phyloP scores from a whole-genome alignment of 1,284 basidiomycete species.

The Naganishia sp. region DNA sequence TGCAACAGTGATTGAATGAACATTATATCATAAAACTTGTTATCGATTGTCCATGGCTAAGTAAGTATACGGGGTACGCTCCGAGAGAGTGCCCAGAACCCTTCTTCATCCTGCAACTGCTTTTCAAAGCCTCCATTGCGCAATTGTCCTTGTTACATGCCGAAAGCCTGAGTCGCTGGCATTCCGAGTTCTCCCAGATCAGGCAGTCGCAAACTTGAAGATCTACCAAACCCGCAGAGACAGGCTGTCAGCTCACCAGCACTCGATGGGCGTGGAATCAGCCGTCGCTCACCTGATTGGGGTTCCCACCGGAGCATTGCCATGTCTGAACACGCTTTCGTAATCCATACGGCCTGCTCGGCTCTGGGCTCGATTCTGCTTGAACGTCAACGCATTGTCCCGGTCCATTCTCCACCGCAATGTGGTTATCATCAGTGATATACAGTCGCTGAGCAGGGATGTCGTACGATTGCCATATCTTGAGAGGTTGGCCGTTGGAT shows the following conservation, averaged over 20 bases:
- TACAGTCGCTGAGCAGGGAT: conserved; percentile 32
- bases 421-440: conserved; percentile 27
- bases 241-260: not conserved
- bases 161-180: too few relatives aligned
- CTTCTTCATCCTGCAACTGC: too few relatives aligned
- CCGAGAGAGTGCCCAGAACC: too few relatives aligned
- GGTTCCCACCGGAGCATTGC: conserved; percentile 17
- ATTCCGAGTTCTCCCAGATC: too few relatives aligned
- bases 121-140: too few relatives aligned
- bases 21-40: too few relatives aligned
- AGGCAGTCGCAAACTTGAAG: conserved; percentile 3
- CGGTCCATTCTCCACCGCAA: conserved; percentile 24
- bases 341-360: conserved; percentile 14
- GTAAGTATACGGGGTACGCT: too few relatives aligned
- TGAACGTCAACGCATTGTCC: conserved; percentile 23
- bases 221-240: not conserved
- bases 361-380: conserved; percentile 11
- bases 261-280: too few relatives aligned
- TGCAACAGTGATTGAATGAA: too few relatives aligned
- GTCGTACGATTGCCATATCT: conserved; percentile 36
- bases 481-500: conserved; percentile 32
- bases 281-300: conserved; percentile 27
- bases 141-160: too few relatives aligned
- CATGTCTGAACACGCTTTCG: conserved; percentile 28
- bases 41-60: too few relatives aligned